Conservation (phyloP, 2,329 filamentous ascomycete genomes). For the Ophiostoma montium region DNA sequence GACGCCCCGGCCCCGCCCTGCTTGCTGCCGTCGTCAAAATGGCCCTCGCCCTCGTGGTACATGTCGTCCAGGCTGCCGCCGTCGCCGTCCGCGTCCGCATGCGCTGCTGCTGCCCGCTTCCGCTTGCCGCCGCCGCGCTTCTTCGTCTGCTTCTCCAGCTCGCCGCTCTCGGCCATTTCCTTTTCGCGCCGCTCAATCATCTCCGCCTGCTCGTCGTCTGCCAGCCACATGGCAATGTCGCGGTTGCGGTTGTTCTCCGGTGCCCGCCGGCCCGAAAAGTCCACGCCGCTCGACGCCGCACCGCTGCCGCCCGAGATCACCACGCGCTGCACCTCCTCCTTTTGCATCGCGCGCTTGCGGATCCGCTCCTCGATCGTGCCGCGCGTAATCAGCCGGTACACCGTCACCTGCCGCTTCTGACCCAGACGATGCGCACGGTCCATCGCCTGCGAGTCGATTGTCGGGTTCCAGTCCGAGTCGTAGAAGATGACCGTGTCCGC, state of each 20-base stretch:
- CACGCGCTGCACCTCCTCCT: conserved; percentile 95
- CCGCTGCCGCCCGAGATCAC: conserved; percentile 69
- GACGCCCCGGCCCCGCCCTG: conserved; percentile 74
- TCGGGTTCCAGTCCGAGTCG: conserved; percentile 98
- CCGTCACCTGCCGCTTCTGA: conserved; percentile 88
- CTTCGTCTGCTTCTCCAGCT: conserved; percentile 45
- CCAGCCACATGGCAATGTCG: conserved; percentile 97
- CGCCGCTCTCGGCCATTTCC: conserved; percentile 64
- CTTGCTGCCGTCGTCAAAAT: conserved; percentile 65
- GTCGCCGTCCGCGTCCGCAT: conserved; percentile 15
- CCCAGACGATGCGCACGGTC: conserved; percentile 95
- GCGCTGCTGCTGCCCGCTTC: conserved; percentile 26
- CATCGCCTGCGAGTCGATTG: conserved; percentile 98
- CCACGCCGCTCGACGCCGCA: conserved; percentile 46
- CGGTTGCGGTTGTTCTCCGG: conserved; percentile 91
- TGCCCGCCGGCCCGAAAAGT: conserved; percentile 84
- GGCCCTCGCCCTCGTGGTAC: conserved; percentile 99
- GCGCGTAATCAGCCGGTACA: conserved; percentile 92
- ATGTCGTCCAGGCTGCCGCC: conserved; percentile 72
- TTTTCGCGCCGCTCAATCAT: conserved; percentile 87
- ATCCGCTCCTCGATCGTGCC: conserved; percentile 98
- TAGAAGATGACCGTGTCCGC: conserved; percentile 99
- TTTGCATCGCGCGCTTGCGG: conserved; percentile 88
- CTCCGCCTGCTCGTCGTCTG: conserved; percentile 90
- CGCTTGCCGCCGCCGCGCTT: conserved; percentile 43